Percentiles rank a stretch among this genome's conserved stretches.
Evolutionary conservation across 140 eudicot species (phyloP).

Genomic region (Stevia rebaudiana): DNA sequence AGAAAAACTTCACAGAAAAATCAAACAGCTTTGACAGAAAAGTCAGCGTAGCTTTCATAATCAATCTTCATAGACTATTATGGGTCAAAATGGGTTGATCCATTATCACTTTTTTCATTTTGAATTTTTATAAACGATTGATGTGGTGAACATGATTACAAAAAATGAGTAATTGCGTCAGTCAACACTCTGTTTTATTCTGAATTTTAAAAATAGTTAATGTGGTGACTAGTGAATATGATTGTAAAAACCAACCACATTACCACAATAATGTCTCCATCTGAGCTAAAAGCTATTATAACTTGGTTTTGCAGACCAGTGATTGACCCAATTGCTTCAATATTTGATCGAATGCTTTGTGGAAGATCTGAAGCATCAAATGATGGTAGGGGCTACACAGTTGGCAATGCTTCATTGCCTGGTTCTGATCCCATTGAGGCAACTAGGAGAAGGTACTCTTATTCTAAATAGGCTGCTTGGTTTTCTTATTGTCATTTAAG

Average conservation of each 20-base stretch:
- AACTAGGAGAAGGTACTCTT: conserved; percentile 90
- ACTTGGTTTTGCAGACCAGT: conserved; percentile 57
- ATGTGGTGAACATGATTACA: too few relatives aligned
- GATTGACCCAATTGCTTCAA: conserved; percentile 75
- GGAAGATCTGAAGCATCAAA: conserved; percentile 60
- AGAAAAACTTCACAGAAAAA: too few relatives aligned
- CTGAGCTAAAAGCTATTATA: background rate
- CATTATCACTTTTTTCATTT: too few relatives aligned
- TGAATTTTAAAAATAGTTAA: background rate
- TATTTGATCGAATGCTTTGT: conserved; percentile 80
- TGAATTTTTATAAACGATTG: too few relatives aligned
- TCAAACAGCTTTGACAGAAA: too few relatives aligned
- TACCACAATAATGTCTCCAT: too few relatives aligned
- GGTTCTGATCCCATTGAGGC: conserved; percentile 98
- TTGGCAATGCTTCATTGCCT: conserved; percentile 65
- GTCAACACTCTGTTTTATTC: background rate
- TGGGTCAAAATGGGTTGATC: too few relatives aligned
- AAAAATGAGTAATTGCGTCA: background rate
- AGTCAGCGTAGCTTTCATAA: too few relatives aligned
- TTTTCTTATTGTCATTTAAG: too few relatives aligned
- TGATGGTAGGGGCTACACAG: conserved; percentile 54
- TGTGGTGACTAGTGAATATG: background rate
- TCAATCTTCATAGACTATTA: too few relatives aligned
- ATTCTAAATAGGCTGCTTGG: too few relatives aligned
- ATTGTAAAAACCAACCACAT: too few relatives aligned